Base-by-base conservation (phyloP, 139 green algal species). In the Chlorella sorokiniana region DNA sequence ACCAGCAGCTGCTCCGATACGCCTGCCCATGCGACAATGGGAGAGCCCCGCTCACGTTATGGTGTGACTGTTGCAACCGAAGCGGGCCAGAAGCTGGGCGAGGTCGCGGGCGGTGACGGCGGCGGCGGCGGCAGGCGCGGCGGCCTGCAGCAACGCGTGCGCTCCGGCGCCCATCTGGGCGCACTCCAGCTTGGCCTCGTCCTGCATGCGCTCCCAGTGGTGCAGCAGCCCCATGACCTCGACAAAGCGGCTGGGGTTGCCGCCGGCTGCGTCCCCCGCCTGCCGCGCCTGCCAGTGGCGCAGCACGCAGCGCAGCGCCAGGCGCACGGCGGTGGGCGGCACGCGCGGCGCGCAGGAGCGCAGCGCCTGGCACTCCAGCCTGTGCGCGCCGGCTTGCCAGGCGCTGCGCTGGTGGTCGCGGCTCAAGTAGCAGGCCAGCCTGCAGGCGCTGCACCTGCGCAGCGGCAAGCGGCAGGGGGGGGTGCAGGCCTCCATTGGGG, bases 161-260 rank as follows among this genome's bases (percentile, higher is more conserved):
- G 56, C 52, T n/a, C 93, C 40, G 0, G 84, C 82, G 1, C 87
- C 92, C 92, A 96, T 94, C 73, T 96, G 91, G 1, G 90, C 91
- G 79, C 83, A 93, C 62, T 72, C 35, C 29, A 86, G 22, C 83
- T 94, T 94, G 16, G 76, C 61, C 10, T 72, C 59, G 16, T 83
- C 81, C 35, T 75, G 61, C 51, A 95, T 77, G 2, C 70, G 11
- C 0, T 86, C 78, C 91, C 90, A 95, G 76, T 96, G 92, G 45
- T 86, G 72, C 64, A 86, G 22, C 63, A 95, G 82, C 5, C 11
- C 4, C 68, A 91, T 48, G 7, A 95, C 68, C 10, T 75, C 82
- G 6, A 20, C 62, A 41, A 67, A 92, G 27, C 63, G 75, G 33
- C 68, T 73, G 37, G 52, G 11, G 6, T 25, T 48, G 37, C 31